Evolutionary conservation across 2,329 filamentous ascomycete genomes (phyloP).

Genomic region (Paradendryphiella salina): DNA sequence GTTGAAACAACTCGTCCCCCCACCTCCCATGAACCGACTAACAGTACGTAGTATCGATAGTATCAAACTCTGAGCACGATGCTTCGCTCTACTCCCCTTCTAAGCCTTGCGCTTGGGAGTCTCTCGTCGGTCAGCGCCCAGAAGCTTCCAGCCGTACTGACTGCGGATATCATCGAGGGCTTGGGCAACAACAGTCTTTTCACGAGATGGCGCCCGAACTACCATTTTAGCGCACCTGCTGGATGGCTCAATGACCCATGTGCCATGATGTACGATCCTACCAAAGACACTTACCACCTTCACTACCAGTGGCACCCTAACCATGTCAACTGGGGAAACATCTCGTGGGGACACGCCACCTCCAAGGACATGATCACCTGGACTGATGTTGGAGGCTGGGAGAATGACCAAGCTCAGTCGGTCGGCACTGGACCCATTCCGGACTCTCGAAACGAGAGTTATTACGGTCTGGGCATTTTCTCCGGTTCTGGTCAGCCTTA

Average conservation of each 20-base stretch:
- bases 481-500: constrained; percentile 56
- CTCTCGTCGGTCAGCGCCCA: constrained; percentile 25
- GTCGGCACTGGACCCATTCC: constrained; percentile 46
- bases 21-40: neutral
- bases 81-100: constrained; percentile 26
- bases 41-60: constrained; percentile 3
- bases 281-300: constrained; percentile 55
- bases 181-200: constrained; percentile 56
- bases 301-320: constrained; percentile 58
- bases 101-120: constrained; percentile 34
- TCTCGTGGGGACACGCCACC: constrained; percentile 53
- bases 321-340: constrained; percentile 55
- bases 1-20: neutral
- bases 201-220: constrained; percentile 53
- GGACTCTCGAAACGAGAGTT: constrained; percentile 42
- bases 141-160: constrained; percentile 33
- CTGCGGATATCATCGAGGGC: constrained; percentile 31
- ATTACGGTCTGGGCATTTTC: constrained; percentile 59
- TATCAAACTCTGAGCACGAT: constrained; percentile 18
- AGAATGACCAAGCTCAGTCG: constrained; percentile 47
- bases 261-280: constrained; percentile 56
- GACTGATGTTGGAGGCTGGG: constrained; percentile 53
- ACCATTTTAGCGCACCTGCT: constrained; percentile 53
- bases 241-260: constrained; percentile 52
- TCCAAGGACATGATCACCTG: constrained; percentile 55